These are phyloP conservation scores for Exophiala sp. DNA, from an alignment of 2,329 filamentous ascomycete genomes.

Conservation along the genomic window DNA sequence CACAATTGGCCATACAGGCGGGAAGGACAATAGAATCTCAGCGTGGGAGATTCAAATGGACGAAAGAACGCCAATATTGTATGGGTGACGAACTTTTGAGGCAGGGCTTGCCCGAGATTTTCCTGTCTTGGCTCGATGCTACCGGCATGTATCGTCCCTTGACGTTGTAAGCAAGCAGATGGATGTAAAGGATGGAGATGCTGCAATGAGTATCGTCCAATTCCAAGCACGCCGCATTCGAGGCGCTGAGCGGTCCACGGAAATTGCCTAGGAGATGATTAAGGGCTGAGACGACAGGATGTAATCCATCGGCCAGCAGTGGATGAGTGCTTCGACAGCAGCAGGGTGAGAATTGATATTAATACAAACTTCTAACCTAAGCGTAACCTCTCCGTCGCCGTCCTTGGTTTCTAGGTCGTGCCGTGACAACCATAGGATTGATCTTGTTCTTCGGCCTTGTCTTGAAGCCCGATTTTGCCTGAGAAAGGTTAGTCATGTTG, in stretches of 20 bases:
- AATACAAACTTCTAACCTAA: conserved; percentile 14
- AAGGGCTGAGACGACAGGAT: too few species aligned
- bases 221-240: too few species aligned
- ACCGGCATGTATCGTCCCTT: not conserved
- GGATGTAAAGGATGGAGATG: too few species aligned
- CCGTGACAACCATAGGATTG: conserved; percentile 86
- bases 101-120: conserved; percentile 2
- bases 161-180: too few species aligned
- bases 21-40: conserved; percentile 2
- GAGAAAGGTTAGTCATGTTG: too few species aligned
- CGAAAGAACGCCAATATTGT: not conserved
- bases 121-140: conserved; percentile 2
- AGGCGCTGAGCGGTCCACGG: too few species aligned
- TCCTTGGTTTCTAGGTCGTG: conserved; percentile 83
- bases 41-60: conserved; percentile 1
- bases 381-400: conserved; percentile 59
- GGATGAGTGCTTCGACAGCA: not conserved
- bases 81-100: conserved; percentile 4
- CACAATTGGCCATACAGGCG: not conserved
- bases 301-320: not conserved
- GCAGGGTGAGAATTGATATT: not conserved
- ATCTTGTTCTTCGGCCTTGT: conserved; percentile 82
- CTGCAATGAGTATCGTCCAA: too few species aligned
- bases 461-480: conserved; percentile 69
- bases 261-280: too few species aligned